A percentile compares a stretch with the other conserved stretches of the same genome.
These are phyloP conservation scores for Lactarius hengduanensis DNA, from an alignment of 768 basidiomycete species.

Conservation along the genomic window DNA sequence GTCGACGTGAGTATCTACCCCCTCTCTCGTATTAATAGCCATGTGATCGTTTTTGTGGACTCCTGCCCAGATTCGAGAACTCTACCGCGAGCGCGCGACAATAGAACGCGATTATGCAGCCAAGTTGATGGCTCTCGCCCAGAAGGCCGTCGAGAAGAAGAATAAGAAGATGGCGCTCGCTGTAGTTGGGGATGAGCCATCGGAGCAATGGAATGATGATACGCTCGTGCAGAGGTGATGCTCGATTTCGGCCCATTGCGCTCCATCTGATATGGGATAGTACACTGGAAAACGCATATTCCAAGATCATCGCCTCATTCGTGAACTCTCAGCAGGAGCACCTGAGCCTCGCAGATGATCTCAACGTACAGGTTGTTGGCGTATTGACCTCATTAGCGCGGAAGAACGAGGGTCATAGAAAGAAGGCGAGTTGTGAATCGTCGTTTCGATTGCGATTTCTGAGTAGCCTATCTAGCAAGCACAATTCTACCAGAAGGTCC, in stretches of 20 bases:
- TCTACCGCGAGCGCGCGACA: conserved; percentile 62
- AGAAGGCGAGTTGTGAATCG: conserved; percentile 48
- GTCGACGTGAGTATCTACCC: conserved; percentile 17
- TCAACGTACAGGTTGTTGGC: conserved; percentile 61
- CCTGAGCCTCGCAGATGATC: conserved; percentile 57
- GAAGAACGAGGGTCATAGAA: conserved; percentile 63
- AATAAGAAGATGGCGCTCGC: conserved; percentile 51
- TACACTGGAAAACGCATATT: conserved; percentile 70
- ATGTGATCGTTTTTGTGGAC: conserved; percentile 5
- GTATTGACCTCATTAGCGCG: conserved; percentile 59
- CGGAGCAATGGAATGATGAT: conserved; percentile 55
- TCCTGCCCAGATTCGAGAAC: conserved; percentile 59
- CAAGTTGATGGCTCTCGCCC: conserved; percentile 63
- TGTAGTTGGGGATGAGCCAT: conserved; percentile 67
- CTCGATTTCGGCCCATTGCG: not conserved
- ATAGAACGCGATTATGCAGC: conserved; percentile 79
- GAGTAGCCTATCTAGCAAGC: conserved; percentile 49
- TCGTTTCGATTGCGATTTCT: conserved; percentile 13
- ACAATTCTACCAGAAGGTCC: conserved; percentile 65
- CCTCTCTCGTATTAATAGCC: not conserved
- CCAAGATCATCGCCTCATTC: conserved; percentile 62
- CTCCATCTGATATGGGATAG: conserved; percentile 39
- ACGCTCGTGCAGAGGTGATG: conserved; percentile 55
- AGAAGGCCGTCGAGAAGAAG: conserved; percentile 72
- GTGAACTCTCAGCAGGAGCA: conserved; percentile 66